Base-by-base conservation (phyloP, 495 filamentous ascomycete genomes). In the Evernia prunastri region DNA sequence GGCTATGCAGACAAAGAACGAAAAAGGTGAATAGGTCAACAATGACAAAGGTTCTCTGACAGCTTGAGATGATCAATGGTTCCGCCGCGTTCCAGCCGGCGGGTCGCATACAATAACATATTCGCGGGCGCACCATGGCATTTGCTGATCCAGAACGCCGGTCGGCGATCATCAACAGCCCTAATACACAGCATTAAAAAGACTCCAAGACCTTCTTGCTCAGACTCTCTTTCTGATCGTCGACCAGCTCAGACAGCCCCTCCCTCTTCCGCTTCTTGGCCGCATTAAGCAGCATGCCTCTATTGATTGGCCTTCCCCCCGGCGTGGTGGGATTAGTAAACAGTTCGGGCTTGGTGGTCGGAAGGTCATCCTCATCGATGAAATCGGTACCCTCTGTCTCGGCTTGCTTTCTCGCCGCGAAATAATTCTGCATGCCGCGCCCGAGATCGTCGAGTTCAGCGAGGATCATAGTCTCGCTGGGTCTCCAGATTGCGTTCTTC, bases 251-350 rank as follows among this genome's bases (percentile, higher is more conserved):
- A 20, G 51, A 54, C 29, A 54, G 6, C 49, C 54, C 60, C n/a
- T 51, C 60, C 33, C 60, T 63, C 60, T 63, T 63, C 42, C 60
- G 60, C 51, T 63, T 63, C 51, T 63, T 63, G 3, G 60, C 60
- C 33, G 37, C 49, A 33, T 63, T 63, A 25, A 63, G 60, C 33
- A 54, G 27, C 60, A 63, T 63, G 7, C 60, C 60, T 20, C 54
- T 63, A 35, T 63, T 63, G 47, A 51, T 39, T 29, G 60, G 60
- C 37, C 47, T 63, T 10, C 47, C 60, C 37, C 42, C 60, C 4
- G 51, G 54, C 12, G 49, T 56, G 8, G 47, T 33, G 18, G 60
- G 51, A 56, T 51, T 54, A 31, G 37, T 56, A 18, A 63, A 54
- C 27, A 56, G 51, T 15, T 63, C 60, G 10, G 47, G 43, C 20